Conservation (phyloP, 2,329 filamentous ascomycete genomes). For the Periconia macrospinosa region DNA sequence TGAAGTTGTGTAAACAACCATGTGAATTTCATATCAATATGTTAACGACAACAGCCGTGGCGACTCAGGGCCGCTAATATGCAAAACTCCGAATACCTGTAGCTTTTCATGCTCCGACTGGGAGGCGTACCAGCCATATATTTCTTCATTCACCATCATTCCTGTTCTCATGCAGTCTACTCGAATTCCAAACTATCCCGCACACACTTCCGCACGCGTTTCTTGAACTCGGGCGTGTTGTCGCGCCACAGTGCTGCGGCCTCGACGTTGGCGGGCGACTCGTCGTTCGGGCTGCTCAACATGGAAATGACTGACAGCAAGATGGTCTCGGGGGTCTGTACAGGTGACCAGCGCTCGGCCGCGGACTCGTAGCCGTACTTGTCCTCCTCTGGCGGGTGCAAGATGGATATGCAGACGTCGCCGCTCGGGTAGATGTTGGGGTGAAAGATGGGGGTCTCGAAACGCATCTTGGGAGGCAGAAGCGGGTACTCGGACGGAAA, state of each 20-base stretch:
- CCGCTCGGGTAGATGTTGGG: constrained; percentile 94
- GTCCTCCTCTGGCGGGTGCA: constrained; percentile 94
- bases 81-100: too few species aligned
- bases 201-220: constrained; percentile 80
- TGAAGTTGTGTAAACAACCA: too few species aligned
- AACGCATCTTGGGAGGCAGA: constrained; percentile 93
- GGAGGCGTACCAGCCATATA: too few species aligned
- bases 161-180: too few species aligned
- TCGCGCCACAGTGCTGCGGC: constrained; percentile 97
- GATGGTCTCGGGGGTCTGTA: constrained; percentile 97
- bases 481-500: constrained; percentile 98
- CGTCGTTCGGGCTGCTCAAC: constrained; percentile 95
- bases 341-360: constrained; percentile 92
- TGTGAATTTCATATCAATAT: too few species aligned
- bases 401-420: constrained; percentile 96
- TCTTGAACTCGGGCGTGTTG: constrained; percentile 78
- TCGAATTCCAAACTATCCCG: constrained; percentile 51
- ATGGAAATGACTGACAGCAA: constrained; percentile 97
- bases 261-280: constrained; percentile 94
- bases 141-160: too few species aligned
- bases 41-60: too few species aligned
- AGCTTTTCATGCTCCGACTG: too few species aligned
- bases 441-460: constrained; percentile 92
- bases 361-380: constrained; percentile 98
- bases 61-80: too few species aligned